phyloP scores from a whole-genome alignment of 352 stramenopile genomes.

The Aphanomyces stellatus region DNA sequence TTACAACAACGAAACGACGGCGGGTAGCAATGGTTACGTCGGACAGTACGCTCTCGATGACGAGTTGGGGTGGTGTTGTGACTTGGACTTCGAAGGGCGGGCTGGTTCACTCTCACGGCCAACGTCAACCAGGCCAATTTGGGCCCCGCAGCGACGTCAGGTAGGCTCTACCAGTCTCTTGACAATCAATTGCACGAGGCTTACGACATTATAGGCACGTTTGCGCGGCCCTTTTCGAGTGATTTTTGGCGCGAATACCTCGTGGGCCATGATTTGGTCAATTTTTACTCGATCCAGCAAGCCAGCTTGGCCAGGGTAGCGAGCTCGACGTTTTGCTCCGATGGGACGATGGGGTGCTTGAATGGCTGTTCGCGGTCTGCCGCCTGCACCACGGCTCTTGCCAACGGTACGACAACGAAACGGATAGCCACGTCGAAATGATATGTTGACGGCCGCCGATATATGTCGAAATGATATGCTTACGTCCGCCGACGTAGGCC shows the following conservation, averaged over 20 bases:
- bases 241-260: conserved; percentile 51
- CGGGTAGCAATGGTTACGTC: too few species aligned
- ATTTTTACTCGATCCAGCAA: conserved; percentile 9
- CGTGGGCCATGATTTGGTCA: conserved; percentile 30
- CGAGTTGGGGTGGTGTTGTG: too few species aligned
- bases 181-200: neutral
- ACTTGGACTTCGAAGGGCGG: too few species aligned
- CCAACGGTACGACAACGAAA: too few species aligned
- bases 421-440: too few species aligned
- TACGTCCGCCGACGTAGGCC: too few species aligned
- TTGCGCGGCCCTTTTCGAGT: conserved; percentile 18
- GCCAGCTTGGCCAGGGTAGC: neutral
- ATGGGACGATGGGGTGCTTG: conserved; percentile 35
- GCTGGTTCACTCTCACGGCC: conserved; percentile 37
- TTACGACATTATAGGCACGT: neutral
- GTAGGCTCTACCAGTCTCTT: neutral
- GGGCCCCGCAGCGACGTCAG: neutral
- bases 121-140: conserved; percentile 25
- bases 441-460: too few species aligned
- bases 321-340: conserved; percentile 19
- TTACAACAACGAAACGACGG: too few species aligned
- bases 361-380: conserved; percentile 34
- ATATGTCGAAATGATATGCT: too few species aligned
- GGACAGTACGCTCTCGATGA: too few species aligned
- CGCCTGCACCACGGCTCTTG: conserved; percentile 42